A percentile compares a stretch with the other conserved stretches of the same genome.
Conservation (phyloP, 306 rosid genomes). For the Acacia crassicarpa region DNA sequence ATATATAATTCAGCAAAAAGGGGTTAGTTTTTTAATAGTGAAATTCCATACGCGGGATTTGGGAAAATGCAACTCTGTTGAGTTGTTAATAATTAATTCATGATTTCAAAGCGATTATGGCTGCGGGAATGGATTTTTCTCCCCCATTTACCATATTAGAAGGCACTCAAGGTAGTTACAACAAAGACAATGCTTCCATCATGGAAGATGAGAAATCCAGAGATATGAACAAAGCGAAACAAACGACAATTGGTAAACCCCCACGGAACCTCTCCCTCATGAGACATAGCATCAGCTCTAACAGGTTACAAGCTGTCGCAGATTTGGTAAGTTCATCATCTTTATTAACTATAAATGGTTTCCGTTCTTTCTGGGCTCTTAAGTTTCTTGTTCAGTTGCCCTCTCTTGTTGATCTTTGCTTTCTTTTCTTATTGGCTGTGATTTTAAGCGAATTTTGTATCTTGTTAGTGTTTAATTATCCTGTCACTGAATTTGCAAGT, state of each 20-base stretch:
- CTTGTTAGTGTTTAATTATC: not conserved
- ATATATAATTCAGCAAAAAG: not conserved
- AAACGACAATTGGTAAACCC: constrained; percentile 53
- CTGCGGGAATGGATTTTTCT: constrained; percentile 56
- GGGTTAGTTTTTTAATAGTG: not conserved
- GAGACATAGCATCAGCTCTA: constrained; percentile 62
- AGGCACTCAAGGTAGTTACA: constrained; percentile 47
- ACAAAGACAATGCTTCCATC: constrained; percentile 45
- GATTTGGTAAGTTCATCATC: constrained; percentile 53
- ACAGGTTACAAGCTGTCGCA: constrained; percentile 38
- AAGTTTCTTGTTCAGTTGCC: not conserved
- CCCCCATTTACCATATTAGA: constrained; percentile 50
- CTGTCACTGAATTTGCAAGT: constrained; percentile 16
- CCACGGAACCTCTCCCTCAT: constrained; percentile 54
- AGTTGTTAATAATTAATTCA: constrained; percentile 14
- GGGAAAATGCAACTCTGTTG: not conserved
- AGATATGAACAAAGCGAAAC: constrained; percentile 41
- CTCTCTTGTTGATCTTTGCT: constrained; percentile 9
- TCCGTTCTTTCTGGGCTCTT: not conserved
- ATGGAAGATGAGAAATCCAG: constrained; percentile 45
- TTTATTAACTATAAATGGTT: not conserved
- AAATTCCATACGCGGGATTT: not conserved
- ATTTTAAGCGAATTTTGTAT: constrained; percentile 9
- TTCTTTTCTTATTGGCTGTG: not conserved
- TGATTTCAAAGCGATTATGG: constrained; percentile 52